phyloP scores from a whole-genome alignment of 2,329 filamentous ascomycete genomes.

The Corniculantispora saksenae region DNA sequence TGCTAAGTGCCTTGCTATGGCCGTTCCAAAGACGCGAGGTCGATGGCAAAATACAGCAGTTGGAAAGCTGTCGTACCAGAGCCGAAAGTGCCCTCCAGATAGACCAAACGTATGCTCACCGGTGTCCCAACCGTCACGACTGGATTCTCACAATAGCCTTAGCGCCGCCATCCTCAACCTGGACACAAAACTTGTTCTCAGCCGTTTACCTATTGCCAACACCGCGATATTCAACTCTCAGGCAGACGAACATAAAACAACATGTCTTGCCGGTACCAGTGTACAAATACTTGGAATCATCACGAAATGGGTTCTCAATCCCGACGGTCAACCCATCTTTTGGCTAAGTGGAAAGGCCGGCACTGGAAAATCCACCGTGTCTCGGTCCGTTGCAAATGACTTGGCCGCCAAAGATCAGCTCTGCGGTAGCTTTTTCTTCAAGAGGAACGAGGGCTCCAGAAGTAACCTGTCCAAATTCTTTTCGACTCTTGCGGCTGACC shows the following conservation, averaged over 20 bases:
- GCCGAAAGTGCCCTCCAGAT: background rate
- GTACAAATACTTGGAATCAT: conserved; percentile 29
- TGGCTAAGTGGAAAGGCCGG: conserved; percentile 38
- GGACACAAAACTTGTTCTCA: background rate
- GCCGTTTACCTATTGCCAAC: conserved; percentile 8
- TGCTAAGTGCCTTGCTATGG: background rate
- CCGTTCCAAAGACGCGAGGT: background rate
- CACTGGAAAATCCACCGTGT: conserved; percentile 38
- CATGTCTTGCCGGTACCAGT: conserved; percentile 30
- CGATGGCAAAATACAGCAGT: background rate
- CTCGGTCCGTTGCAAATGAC: conserved; percentile 29
- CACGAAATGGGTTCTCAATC: conserved; percentile 26
- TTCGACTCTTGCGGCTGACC: conserved; percentile 37
- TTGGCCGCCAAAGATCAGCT: conserved; percentile 15
- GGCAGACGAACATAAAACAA: conserved; percentile 29
- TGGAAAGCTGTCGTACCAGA: background rate
- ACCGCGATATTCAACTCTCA: conserved; percentile 32
- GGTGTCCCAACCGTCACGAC: too few relatives aligned
- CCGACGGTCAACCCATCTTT: conserved; percentile 28
- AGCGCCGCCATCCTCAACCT: background rate
- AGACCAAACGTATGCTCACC: background rate
- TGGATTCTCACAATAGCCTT: background rate
- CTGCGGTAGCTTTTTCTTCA: conserved; percentile 26
- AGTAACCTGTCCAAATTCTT: conserved; percentile 38
- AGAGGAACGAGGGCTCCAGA: conserved; percentile 37